phyloP scores from a whole-genome alignment of 345 rosid genomes.

The Melaleuca quinquenervia region DNA sequence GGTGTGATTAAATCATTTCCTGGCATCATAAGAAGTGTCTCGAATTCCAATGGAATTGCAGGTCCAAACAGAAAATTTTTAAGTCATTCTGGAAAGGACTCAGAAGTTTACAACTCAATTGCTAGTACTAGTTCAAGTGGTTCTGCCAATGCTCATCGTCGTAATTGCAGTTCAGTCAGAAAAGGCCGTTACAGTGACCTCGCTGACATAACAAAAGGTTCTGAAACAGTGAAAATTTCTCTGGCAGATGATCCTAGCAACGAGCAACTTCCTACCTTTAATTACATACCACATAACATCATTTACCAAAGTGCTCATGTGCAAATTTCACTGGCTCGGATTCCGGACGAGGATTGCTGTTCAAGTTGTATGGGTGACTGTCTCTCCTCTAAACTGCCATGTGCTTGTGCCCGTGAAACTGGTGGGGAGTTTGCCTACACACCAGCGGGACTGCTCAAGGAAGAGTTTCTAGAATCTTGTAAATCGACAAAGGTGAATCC shows the following conservation, averaged over 20 bases:
- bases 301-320: constrained; percentile 52
- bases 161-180: not conserved
- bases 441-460: constrained; percentile 38
- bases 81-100: not conserved
- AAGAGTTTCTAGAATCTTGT: constrained; percentile 43
- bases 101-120: constrained; percentile 11
- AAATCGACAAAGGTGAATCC: constrained; percentile 28
- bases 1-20: not conserved
- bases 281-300: constrained; percentile 54
- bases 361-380: constrained; percentile 61
- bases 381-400: constrained; percentile 44
- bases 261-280: constrained; percentile 42
- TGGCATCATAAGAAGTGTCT: not conserved
- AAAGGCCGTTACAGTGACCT: constrained; percentile 10
- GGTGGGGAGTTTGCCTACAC: constrained; percentile 83
- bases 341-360: constrained; percentile 69
- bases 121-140: constrained; percentile 4
- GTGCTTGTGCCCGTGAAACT: constrained; percentile 78
- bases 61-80: not conserved
- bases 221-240: constrained; percentile 52
- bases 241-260: constrained; percentile 40
- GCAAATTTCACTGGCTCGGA: constrained; percentile 58
- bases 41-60: not conserved
- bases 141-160: not conserved
- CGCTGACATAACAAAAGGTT: constrained; percentile 42